phyloP scores from a whole-genome alignment of 176 grass and related monocot genomes.

The Dendrocalamus sinicus region DNA sequence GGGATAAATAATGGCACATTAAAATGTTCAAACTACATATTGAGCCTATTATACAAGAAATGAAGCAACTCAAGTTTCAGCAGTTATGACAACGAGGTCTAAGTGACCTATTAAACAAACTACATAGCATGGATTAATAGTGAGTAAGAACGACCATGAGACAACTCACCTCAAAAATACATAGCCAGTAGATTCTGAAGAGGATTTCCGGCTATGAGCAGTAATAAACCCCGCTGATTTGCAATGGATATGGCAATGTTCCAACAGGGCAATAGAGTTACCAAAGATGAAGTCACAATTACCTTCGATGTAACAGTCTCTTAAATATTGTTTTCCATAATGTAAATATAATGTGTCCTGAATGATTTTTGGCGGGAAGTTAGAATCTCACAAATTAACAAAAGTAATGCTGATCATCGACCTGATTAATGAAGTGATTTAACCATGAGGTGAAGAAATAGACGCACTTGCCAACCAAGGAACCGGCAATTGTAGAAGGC shows the following conservation, averaged over 20 bases:
- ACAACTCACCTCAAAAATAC: conserved; percentile 81
- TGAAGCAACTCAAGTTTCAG: neutral
- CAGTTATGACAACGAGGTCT: neutral
- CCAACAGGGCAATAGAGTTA: conserved; percentile 84
- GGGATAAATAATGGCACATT: neutral
- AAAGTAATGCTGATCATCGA: neutral
- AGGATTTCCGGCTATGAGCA: conserved; percentile 95
- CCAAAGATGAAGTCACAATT: conserved; percentile 97
- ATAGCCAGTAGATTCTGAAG: conserved; percentile 89
- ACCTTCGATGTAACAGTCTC: conserved; percentile 97
- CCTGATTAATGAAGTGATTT: neutral
- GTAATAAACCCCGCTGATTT: conserved; percentile 86
- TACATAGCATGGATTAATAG: neutral
- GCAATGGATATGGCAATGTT: conserved; percentile 98
- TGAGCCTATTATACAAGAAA: neutral
- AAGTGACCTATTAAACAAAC: neutral
- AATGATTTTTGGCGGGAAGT: conserved; percentile 18
- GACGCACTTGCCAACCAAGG: conserved; percentile 86
- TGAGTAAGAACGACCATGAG: neutral
- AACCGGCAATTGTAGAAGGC: conserved; percentile 94
- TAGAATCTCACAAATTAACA: conserved; percentile 15
- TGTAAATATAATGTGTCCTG: conserved; percentile 98
- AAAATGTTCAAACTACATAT: conserved; percentile 38
- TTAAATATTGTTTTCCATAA: conserved; percentile 91
- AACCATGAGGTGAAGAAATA: conserved; percentile 26